These are phyloP conservation scores for Agaricales sp. DNA, from an alignment of 1,284 basidiomycete genomes.

Conservation along the genomic window DNA sequence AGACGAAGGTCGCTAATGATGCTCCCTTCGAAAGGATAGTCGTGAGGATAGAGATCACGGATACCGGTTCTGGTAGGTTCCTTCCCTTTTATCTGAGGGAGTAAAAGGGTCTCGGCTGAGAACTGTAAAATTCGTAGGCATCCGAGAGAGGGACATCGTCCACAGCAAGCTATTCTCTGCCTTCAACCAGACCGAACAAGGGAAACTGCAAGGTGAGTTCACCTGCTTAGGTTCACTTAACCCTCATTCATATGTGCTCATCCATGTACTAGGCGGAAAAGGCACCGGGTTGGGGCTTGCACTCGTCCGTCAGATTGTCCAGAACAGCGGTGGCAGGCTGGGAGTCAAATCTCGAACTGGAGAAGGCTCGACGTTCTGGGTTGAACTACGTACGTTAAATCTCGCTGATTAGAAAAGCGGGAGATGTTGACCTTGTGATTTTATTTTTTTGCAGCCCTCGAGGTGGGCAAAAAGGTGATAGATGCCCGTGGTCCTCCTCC, in stretches of 20 bases:
- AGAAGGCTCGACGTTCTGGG: constrained; percentile 49
- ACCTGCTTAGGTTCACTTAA: background rate
- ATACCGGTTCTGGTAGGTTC: constrained; percentile 47
- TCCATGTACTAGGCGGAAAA: constrained; percentile 42
- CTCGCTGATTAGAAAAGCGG: no score
- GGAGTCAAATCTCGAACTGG: constrained; percentile 40
- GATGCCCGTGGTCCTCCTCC: background rate
- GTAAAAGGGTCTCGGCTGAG: no score
- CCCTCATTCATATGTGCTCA: constrained; percentile 1
- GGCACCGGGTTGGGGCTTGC: constrained; percentile 61
- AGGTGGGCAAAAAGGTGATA: constrained; percentile 1
- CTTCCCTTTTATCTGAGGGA: no score
- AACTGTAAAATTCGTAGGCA: background rate
- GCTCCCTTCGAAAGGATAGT: constrained; percentile 37
- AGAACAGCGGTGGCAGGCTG: constrained; percentile 50
- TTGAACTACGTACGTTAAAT: constrained; percentile 45
- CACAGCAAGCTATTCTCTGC: constrained; percentile 20
- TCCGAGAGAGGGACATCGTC: background rate
- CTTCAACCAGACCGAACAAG: constrained; percentile 47
- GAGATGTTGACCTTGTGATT: background rate
- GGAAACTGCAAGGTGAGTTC: constrained; percentile 39
- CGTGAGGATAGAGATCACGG: constrained; percentile 60
- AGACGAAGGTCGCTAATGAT: constrained; percentile 15
- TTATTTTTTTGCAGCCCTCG: background rate
- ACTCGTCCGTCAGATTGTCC: constrained; percentile 62